Base-by-base conservation (phyloP, 2,329 filamentous ascomycete species). In the Sporothrix curviconia region DNA sequence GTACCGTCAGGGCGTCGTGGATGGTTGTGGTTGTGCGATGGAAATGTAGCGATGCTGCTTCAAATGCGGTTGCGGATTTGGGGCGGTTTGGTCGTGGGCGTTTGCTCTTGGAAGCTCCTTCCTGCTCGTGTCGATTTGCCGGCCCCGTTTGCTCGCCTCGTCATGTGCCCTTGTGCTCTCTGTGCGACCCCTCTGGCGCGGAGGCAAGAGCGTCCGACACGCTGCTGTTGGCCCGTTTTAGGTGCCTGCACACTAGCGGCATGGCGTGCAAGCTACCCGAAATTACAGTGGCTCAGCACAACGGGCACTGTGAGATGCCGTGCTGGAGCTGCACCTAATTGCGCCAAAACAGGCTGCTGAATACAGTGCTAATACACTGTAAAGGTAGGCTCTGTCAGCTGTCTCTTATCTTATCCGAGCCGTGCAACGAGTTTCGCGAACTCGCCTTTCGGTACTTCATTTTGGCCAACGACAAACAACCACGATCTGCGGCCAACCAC, bases 41-140 rank as follows among this genome's bases (percentile, higher is more conserved):
- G 34, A 39, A 51, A 51, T 28, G 24, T 22, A 32, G 25, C 9
- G 32, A 37, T 36, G 32, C 19, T 36, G 19, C 19, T 24, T 36
- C 22, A 40, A 19, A 32, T 15, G 32, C n/a, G n/a, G n/a, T 19
- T 14, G 22, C 5, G 17, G 19, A 32, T 7, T 11, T 28, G 8
- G 24, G 17, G 34, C 9, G 34, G 25, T 39, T 37, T 15, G 34
- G 24, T 14, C 34, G 37, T 22, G 34, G 34, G 49, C 34, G 19
- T 51, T 39, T 51, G 49, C n/a, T 39, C 49, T 22, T 51, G 22
- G 47, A 51, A 51, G 49, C 49, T 51, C 34, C 43, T 46, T 24
- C 43, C 28, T 11, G 5, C 40, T 43, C 46, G 25, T 49, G 37
- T 19, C 47, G 47, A 50, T 25, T 50, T 50, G 47, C 47, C 32